Evolutionary conservation across 192 early-diverging fungal genomes (phyloP).

Genomic region (Linnemannia schmuckeri): DNA sequence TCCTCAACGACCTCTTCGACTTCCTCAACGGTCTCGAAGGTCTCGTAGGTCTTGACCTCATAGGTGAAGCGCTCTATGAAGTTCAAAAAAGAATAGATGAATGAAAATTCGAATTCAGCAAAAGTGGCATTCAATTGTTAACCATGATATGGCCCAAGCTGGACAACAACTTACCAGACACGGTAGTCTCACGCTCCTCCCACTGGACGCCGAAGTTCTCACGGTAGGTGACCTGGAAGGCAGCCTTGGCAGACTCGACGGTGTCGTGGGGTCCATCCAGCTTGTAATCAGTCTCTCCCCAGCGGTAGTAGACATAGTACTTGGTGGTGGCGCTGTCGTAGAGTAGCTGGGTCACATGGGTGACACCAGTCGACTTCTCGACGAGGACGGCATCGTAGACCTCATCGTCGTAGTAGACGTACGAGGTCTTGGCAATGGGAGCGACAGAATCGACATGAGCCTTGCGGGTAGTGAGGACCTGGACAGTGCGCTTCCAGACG

Average conservation of each 20-base stretch:
- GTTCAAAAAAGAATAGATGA: too few species aligned
- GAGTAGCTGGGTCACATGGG: slow-evolving; percentile 16
- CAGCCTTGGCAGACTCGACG: slow-evolving; percentile 22
- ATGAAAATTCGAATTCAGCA: too few species aligned
- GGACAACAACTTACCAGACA: slow-evolving; percentile 14
- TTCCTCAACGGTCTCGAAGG: slow-evolving; percentile 11
- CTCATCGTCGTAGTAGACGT: slow-evolving; percentile 25
- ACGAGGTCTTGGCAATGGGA: slow-evolving; percentile 27
- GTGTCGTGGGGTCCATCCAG: slow-evolving; percentile 33
- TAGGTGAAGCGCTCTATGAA: slow-evolving; percentile 30
- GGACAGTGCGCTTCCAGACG: slow-evolving; percentile 35
- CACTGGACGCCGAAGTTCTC: slow-evolving; percentile 31
- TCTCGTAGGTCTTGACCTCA: slow-evolving; percentile 9
- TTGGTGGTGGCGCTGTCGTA: slow-evolving; percentile 16
- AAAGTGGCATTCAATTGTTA: too few species aligned
- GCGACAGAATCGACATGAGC: slow-evolving; percentile 26
- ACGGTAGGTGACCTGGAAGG: slow-evolving; percentile 29
- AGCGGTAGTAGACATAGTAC: slow-evolving; percentile 43
- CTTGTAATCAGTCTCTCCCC: slow-evolving; percentile 30
- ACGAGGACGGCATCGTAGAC: slow-evolving; percentile 13
- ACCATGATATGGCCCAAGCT: too few species aligned
- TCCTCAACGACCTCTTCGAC: too few species aligned
- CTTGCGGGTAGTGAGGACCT: slow-evolving; percentile 41
- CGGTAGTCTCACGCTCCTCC: slow-evolving; percentile 14
- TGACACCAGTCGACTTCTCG: slow-evolving; percentile 18